These are phyloP conservation scores for Tuber melanosporum DNA, from an alignment of 495 filamentous ascomycete genomes.

Conservation along the genomic window DNA sequence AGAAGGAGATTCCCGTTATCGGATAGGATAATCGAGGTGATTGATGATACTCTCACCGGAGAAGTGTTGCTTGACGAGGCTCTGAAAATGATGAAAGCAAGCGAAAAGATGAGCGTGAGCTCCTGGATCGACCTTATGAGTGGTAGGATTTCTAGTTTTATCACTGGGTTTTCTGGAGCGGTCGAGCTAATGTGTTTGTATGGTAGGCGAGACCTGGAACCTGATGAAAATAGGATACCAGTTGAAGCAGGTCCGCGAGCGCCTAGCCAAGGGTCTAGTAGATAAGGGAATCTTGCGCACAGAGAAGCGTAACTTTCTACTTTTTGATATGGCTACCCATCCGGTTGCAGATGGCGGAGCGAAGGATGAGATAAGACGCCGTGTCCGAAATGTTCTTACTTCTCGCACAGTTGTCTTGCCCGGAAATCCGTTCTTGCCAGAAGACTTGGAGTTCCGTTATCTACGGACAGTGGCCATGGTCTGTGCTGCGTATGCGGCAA, in stretches of 20 bases:
- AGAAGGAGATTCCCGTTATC: slow-evolving; percentile 84
- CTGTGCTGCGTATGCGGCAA: slow-evolving; percentile 94
- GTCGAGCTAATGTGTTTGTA: slow-evolving; percentile 31
- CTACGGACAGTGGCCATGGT: slow-evolving; percentile 90
- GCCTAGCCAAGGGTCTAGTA: slow-evolving; percentile 93
- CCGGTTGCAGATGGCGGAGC: slow-evolving; percentile 95
- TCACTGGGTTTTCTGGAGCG: slow-evolving; percentile 10
- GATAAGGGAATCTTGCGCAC: slow-evolving; percentile 98
- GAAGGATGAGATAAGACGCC: slow-evolving; percentile 90
- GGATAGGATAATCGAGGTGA: slow-evolving; percentile 88
- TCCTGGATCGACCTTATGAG: slow-evolving; percentile 98
- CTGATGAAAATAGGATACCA: slow-evolving; percentile 99
- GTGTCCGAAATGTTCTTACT: slow-evolving; percentile 86
- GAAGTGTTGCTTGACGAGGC: slow-evolving; percentile 97
- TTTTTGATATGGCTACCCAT: slow-evolving; percentile 99
- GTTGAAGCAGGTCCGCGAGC: slow-evolving; percentile 97
- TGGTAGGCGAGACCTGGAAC: slow-evolving; percentile 94
- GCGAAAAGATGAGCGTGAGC: slow-evolving; percentile 98
- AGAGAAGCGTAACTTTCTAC: slow-evolving; percentile 97
- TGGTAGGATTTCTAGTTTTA: slow-evolving; percentile 55
- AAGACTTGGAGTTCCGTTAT: slow-evolving; percentile 88
- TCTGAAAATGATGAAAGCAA: slow-evolving; percentile 99
- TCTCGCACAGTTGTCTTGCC: slow-evolving; percentile 89
- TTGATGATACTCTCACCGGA: slow-evolving; percentile 94
- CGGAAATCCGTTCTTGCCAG: slow-evolving; percentile 75